A percentile compares a stretch with the other conserved stretches of the same genome.
Conservation (phyloP, 345 rosid genomes). For the Noccaea caerulescens region DNA sequence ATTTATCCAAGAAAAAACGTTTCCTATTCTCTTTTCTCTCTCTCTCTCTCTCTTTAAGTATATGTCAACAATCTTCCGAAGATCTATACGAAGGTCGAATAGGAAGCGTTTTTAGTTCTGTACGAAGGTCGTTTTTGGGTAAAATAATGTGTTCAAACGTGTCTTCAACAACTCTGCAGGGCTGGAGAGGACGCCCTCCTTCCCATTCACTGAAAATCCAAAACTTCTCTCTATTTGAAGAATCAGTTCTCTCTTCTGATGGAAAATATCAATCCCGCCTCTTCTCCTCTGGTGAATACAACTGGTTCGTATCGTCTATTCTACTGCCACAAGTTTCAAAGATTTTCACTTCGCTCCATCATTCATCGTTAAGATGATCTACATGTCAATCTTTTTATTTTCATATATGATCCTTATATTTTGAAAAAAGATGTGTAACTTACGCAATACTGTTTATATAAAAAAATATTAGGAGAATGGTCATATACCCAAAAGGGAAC, state of each 20-base stretch:
- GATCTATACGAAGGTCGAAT: no score
- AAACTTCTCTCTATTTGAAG: background rate
- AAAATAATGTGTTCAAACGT: background rate
- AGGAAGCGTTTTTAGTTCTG: no score
- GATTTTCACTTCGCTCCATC: no score
- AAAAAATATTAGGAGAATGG: background rate
- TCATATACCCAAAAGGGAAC: slow-evolving; percentile 11
- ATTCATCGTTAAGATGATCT: no score
- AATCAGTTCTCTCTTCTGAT: background rate
- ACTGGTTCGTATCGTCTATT: background rate
- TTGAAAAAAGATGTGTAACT: background rate
- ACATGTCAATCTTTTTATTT: no score
- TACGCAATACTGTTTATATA: background rate
- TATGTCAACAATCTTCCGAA: no score
- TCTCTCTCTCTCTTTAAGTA: no score
- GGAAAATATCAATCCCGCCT: background rate
- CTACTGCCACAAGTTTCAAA: no score
- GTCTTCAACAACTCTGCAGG: background rate
- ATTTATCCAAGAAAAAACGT: no score
- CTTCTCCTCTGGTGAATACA: background rate
- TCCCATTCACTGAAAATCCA: background rate
- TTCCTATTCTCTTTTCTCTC: no score
- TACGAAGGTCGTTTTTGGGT: no score
- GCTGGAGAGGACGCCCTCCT: background rate
- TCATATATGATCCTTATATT: background rate